Conservation (phyloP, 345 rosid species). For the Erysimum cheiranthoides region DNA sequence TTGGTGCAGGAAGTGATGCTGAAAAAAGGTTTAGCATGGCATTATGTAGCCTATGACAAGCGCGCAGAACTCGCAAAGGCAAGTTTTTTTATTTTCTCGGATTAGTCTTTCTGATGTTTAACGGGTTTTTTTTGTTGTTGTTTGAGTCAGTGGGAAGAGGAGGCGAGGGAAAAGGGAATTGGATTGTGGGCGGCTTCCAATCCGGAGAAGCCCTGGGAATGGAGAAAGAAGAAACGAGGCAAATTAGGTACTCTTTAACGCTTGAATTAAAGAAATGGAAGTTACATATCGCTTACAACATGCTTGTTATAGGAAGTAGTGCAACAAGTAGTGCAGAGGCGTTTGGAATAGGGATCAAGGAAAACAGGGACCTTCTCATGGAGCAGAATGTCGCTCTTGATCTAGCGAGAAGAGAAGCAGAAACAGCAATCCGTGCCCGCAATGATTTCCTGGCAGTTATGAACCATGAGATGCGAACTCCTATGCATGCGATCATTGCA, state of each 20-base stretch:
- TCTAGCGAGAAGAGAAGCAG: conserved; percentile 92
- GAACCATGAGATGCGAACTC: conserved; percentile 99
- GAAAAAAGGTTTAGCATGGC: conserved; percentile 92
- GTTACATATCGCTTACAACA: too few relatives aligned
- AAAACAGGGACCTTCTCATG: conserved; percentile 82
- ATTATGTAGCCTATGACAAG: conserved; percentile 70
- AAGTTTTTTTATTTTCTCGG: conserved; percentile 25
- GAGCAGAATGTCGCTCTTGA: conserved; percentile 97
- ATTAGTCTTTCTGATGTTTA: conserved; percentile 2
- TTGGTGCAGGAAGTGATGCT: conserved; percentile 70
- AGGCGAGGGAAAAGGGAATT: conserved; percentile 66
- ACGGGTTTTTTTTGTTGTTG: background rate
- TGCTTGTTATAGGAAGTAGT: too few relatives aligned
- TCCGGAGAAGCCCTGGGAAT: conserved; percentile 91
- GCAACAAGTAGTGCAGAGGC: too few relatives aligned
- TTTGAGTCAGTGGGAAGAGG: conserved; percentile 76
- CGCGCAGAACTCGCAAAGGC: conserved; percentile 65
- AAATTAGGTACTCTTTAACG: background rate
- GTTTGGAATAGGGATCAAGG: too few relatives aligned
- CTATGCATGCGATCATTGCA: conserved; percentile 97
- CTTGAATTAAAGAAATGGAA: too few relatives aligned
- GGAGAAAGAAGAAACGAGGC: conserved; percentile 68
- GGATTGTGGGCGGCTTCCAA: conserved; percentile 79
- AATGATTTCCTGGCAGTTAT: conserved; percentile 98
- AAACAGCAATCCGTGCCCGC: conserved; percentile 92